Conservation (phyloP, 2,329 filamentous ascomycete genomes). For the Phaeosphaeria sp. region DNA sequence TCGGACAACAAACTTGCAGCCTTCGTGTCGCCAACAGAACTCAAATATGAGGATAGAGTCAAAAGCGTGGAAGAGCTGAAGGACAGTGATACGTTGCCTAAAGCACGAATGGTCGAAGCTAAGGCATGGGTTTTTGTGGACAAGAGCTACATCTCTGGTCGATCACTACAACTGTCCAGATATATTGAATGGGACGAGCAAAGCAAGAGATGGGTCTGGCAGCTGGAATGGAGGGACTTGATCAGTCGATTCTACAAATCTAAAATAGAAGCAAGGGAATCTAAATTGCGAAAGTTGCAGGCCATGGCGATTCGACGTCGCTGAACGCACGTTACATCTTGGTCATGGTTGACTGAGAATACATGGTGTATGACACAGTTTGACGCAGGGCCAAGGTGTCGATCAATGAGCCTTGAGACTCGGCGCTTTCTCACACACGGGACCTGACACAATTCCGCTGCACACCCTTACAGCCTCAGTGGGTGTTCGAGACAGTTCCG, state of each 20-base stretch:
- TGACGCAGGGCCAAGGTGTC: neutral
- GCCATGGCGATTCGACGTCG: no score
- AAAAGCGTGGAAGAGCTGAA: slow-evolving; percentile 22
- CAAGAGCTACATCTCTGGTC: slow-evolving; percentile 16
- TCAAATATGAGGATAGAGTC: slow-evolving; percentile 5
- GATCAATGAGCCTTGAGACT: neutral
- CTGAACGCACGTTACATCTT: no score
- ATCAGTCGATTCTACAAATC: slow-evolving; percentile 21
- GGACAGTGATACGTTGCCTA: slow-evolving; percentile 10
- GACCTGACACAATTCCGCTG: slow-evolving; percentile 24
- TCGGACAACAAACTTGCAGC: slow-evolving; percentile 2
- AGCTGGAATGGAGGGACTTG: slow-evolving; percentile 25
- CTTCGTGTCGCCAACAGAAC: slow-evolving; percentile 14
- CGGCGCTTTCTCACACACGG: slow-evolving; percentile 1
- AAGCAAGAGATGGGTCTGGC: slow-evolving; percentile 26
- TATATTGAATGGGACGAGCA: slow-evolving; percentile 25
- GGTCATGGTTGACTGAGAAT: neutral
- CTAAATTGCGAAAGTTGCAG: no score
- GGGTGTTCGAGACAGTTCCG: slow-evolving; percentile 21
- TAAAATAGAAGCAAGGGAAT: slow-evolving; percentile 8
- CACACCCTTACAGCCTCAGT: slow-evolving; percentile 15
- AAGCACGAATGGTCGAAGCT: slow-evolving; percentile 24
- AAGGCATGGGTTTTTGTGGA: slow-evolving; percentile 24
- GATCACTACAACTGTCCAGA: slow-evolving; percentile 9
- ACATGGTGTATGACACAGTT: neutral